Evolutionary conservation across 495 filamentous ascomycete species (phyloP).

Genomic region (Talaromyces ruber): DNA sequence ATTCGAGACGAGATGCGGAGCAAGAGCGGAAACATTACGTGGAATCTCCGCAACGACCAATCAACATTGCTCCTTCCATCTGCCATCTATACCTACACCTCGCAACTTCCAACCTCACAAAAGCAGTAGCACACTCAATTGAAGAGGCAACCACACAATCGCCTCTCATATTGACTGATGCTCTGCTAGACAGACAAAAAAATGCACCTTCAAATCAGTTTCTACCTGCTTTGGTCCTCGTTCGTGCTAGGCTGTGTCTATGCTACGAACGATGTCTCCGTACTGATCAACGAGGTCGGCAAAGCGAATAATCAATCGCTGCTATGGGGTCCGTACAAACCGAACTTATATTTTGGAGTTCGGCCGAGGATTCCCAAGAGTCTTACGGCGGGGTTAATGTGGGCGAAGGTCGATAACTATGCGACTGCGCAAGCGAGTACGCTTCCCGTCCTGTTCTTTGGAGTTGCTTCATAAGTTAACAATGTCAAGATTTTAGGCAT

Average conservation of each 20-base stretch:
- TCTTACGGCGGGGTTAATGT: conserved; percentile 76
- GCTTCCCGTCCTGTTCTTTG: conserved; percentile 14
- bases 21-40: conserved; percentile 2
- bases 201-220: conserved; percentile 5
- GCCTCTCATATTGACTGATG: conserved; percentile 6
- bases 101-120: neutral
- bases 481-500: conserved; percentile 66
- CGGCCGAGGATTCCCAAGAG: conserved; percentile 81
- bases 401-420: conserved; percentile 82
- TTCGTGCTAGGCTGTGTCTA: conserved; percentile 3
- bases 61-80: neutral
- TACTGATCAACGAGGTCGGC: conserved; percentile 32
- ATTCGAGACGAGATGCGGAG: neutral
- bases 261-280: conserved; percentile 25
- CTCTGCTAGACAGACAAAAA: neutral
- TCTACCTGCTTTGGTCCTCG: neutral
- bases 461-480: conserved; percentile 1
- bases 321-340: conserved; percentile 93
- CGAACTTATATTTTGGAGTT: conserved; percentile 93
- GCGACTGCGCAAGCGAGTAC: conserved; percentile 68
- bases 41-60: conserved; percentile 4
- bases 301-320: conserved; percentile 71
- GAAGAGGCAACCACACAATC: neutral
- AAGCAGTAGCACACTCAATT: neutral
- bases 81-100: neutral